Conservation (phyloP, 2,329 filamentous ascomycete species). For the Thielaviopsis populi region DNA sequence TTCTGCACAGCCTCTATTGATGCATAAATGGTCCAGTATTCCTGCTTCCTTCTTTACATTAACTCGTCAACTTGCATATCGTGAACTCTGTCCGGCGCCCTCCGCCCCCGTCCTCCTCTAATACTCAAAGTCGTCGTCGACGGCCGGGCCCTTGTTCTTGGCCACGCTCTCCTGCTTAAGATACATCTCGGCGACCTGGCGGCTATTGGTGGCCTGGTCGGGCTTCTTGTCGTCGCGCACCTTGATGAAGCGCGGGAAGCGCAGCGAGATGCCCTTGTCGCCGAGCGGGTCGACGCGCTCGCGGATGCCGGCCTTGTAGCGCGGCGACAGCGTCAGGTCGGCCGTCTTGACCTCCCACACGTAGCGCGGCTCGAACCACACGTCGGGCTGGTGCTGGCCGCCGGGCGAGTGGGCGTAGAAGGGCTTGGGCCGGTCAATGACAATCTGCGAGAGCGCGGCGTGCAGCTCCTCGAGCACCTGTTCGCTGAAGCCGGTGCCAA, state of each 20-base stretch:
- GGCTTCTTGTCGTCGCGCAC: constrained; percentile 90
- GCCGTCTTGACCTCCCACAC: constrained; percentile 99
- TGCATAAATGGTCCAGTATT: not conserved
- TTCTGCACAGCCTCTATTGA: no score
- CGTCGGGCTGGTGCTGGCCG: constrained; percentile 86
- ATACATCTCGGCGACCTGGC: constrained; percentile 94
- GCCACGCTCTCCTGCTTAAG: constrained; percentile 79
- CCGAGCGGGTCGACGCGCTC: constrained; percentile 60
- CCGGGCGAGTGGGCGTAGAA: constrained; percentile 80
- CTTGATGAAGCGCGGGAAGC: constrained; percentile 89
- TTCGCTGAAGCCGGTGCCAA: constrained; percentile 93
- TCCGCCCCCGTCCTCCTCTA: no score
- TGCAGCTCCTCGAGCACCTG: constrained; percentile 82
- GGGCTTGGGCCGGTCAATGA: constrained; percentile 82
- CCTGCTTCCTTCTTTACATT: no score
- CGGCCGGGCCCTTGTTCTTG: constrained; percentile 71
- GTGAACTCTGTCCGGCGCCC: no score
- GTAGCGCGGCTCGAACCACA: constrained; percentile 89
- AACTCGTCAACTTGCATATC: no score
- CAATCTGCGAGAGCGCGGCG: constrained; percentile 54
- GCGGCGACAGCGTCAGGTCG: constrained; percentile 78
- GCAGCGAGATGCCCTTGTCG: constrained; percentile 67
- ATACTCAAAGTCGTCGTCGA: constrained; percentile 98
- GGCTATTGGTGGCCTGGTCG: constrained; percentile 69
- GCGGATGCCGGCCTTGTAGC: constrained; percentile 80